Percentiles rank a stretch among this genome's conserved stretches.
Evolutionary conservation across 371 early-diverging fungal genomes (phyloP).

Genomic region (Mucor mucedo): DNA sequence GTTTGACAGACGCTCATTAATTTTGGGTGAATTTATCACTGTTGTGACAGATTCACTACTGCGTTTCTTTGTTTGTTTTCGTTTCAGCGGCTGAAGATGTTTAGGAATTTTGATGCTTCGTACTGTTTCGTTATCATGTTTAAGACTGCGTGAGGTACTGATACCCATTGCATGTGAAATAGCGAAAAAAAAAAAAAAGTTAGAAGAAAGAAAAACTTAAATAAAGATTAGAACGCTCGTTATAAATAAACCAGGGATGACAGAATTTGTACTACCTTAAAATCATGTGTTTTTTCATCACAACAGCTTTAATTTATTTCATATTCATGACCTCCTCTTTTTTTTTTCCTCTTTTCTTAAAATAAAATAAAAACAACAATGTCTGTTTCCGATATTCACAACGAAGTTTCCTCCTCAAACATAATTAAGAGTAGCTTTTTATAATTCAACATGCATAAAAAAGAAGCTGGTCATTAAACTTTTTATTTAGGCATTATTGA

Average conservation of each 20-base stretch:
- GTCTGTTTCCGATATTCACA: slow-evolving; percentile 2
- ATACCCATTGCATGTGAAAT: neutral
- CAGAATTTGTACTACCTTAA: too few species aligned
- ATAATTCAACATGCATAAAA: neutral
- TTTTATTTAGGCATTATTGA: slow-evolving; percentile 41
- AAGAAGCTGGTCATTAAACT: neutral
- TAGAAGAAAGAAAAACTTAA: neutral
- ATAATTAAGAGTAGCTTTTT: neutral
- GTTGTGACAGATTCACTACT: neutral
- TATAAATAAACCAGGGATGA: neutral
- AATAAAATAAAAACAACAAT: neutral
- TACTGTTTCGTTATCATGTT: neutral
- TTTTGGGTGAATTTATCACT: neutral
- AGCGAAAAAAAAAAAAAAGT: neutral
- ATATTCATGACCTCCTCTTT: neutral
- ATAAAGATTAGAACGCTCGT: neutral
- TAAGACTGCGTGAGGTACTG: neutral
- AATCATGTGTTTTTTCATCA: neutral
- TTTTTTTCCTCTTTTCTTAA: neutral
- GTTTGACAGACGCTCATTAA: neutral
- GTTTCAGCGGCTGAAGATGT: slow-evolving; percentile 25
- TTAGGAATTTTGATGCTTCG: slow-evolving; percentile 13
- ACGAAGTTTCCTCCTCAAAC: neutral
- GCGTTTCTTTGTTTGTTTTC: slow-evolving; percentile 13
- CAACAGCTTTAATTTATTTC: neutral